phyloP scores from a whole-genome alignment of 768 basidiomycete species.

The Naganishia antarctica region DNA sequence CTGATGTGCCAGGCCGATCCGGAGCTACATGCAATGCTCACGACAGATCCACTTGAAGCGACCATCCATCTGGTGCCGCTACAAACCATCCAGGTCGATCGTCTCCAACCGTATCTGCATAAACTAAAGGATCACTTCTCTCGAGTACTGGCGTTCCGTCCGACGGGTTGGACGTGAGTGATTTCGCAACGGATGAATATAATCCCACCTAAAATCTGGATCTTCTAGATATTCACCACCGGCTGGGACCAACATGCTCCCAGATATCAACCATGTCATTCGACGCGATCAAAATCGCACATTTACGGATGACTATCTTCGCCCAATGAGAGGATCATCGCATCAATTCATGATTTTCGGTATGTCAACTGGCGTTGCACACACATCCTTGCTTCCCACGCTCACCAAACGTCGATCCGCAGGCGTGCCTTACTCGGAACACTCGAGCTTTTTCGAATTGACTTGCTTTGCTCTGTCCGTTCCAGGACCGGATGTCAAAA shows the following conservation, averaged over 20 bases:
- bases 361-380: conserved; percentile 54
- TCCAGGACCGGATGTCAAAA: conserved; percentile 64
- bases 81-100: conserved; percentile 65
- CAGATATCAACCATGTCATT: conserved; percentile 67
- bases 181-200: not conserved
- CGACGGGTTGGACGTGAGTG: conserved; percentile 92
- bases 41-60: conserved; percentile 62
- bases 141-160: conserved; percentile 74
- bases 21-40: conserved; percentile 73
- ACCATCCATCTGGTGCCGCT: conserved; percentile 76
- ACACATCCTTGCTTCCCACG: too few species aligned
- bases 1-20: conserved; percentile 77
- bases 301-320: conserved; percentile 68
- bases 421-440: conserved; percentile 74
- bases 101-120: conserved; percentile 69
- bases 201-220: not conserved
- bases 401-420: too few species aligned
- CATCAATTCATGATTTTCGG: conserved; percentile 67
- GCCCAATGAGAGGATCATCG: conserved; percentile 67
- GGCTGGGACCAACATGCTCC: conserved; percentile 60
- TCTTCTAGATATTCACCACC: conserved; percentile 61
- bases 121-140: conserved; percentile 68
- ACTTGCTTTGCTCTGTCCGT: conserved; percentile 91
- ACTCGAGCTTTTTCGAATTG: conserved; percentile 90
- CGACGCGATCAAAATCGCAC: conserved; percentile 60